Conservation (phyloP, 306 rosid species). For the Urtica urens region DNA sequence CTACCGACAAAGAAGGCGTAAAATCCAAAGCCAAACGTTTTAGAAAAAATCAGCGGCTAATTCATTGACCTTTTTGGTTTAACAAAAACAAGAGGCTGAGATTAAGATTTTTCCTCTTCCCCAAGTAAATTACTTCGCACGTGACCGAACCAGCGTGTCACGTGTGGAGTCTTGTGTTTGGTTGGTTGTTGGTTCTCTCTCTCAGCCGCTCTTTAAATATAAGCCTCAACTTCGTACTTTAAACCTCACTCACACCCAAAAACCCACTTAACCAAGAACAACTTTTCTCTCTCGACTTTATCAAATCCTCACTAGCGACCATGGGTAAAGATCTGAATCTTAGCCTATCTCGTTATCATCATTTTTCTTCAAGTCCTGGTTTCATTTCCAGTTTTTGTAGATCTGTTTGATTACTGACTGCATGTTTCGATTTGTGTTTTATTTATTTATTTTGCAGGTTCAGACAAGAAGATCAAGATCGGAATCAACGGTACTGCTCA, state of each 20-base stretch:
- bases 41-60: conserved; percentile 20
- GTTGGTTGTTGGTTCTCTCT: too few relatives aligned
- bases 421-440: too few relatives aligned
- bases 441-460: conserved; percentile 20
- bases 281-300: neutral
- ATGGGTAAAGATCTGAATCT: too few relatives aligned
- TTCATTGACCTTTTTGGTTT: neutral
- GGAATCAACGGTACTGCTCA: conserved; percentile 61
- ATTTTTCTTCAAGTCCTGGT: conserved; percentile 22
- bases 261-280: neutral
- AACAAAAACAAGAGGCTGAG: neutral
- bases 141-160: conserved; percentile 1
- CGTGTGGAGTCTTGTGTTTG: neutral
- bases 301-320: too few relatives aligned
- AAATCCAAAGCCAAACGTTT: neutral
- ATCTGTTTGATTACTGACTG: too few relatives aligned
- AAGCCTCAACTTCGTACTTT: neutral
- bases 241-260: neutral
- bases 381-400: neutral
- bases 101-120: conserved; percentile 16
- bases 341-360: neutral
- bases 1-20: neutral
- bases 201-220: neutral
- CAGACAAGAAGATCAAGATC: conserved; percentile 68
- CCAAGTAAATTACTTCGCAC: conserved; percentile 18